phyloP scores from a whole-genome alignment of 2,329 filamentous ascomycete genomes.

The Claviceps purpurea region DNA sequence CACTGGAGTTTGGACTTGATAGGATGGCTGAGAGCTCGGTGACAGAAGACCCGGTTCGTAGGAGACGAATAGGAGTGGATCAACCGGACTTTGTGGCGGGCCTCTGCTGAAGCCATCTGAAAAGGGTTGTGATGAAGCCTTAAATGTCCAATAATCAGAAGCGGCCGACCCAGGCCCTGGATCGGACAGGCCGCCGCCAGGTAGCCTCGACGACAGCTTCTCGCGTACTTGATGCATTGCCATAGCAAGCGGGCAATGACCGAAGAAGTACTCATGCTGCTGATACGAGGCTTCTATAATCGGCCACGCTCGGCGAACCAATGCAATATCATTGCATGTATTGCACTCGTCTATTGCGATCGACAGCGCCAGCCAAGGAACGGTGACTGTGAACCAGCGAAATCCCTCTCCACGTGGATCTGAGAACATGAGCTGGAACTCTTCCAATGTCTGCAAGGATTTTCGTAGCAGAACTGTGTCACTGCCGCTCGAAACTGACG shows the following conservation, averaged over 20 bases:
- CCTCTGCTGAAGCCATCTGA: neutral
- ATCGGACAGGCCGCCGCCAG: neutral
- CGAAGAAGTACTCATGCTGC: constrained; percentile 1
- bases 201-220: neutral
- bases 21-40: neutral
- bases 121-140: neutral
- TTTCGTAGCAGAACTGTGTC: constrained; percentile 4
- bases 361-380: constrained; percentile 7
- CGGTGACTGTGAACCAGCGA: constrained; percentile 5
- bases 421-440: constrained; percentile 5
- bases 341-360: constrained; percentile 7
- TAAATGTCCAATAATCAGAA: neutral
- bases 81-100: neutral
- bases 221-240: neutral
- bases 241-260: neutral
- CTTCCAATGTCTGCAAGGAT: constrained; percentile 2
- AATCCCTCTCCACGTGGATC: constrained; percentile 7
- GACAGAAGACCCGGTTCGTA: neutral
- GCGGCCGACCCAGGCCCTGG: neutral
- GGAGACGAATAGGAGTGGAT: neutral
- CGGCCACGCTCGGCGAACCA: constrained; percentile 6
- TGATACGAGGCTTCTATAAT: constrained; percentile 6
- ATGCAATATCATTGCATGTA: constrained; percentile 2
- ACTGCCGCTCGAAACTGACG: neutral
- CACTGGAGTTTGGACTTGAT: neutral